Evolutionary conservation across 2,329 filamentous ascomycete genomes (phyloP).

Genomic region (Pseudogymnoascus sp.): DNA sequence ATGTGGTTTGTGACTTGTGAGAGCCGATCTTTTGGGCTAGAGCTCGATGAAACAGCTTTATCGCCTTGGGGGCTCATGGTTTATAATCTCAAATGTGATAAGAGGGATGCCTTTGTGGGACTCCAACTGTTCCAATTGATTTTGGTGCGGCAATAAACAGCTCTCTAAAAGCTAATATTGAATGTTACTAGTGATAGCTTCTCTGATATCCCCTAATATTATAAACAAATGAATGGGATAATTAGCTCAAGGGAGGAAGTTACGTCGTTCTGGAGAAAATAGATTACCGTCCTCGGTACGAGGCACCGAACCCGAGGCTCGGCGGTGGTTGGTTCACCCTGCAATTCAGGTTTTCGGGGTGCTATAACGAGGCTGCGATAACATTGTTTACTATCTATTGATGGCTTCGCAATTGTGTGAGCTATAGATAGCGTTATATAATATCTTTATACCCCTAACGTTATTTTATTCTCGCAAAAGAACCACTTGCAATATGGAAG

Average conservation of each 20-base stretch:
- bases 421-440: neutral
- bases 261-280: neutral
- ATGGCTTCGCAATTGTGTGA: neutral
- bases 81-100: neutral
- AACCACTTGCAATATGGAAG: neutral
- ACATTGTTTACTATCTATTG: neutral
- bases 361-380: neutral
- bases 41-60: neutral
- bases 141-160: neutral
- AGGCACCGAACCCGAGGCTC: neutral
- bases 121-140: neutral
- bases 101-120: neutral
- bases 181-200: neutral
- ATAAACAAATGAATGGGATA: neutral
- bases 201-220: neutral
- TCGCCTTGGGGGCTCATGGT: neutral
- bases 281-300: neutral
- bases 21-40: slow-evolving; percentile 22
- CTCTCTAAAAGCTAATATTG: neutral
- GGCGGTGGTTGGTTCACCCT: neutral
- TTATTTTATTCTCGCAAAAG: neutral
- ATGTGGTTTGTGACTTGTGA: slow-evolving; percentile 26
- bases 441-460: neutral
- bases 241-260: neutral
- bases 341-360: neutral